Percentiles rank a stretch among this genome's conserved stretches.
Evolutionary conservation across 768 basidiomycete genomes (phyloP).

Genomic region (Kwoniella pini): DNA sequence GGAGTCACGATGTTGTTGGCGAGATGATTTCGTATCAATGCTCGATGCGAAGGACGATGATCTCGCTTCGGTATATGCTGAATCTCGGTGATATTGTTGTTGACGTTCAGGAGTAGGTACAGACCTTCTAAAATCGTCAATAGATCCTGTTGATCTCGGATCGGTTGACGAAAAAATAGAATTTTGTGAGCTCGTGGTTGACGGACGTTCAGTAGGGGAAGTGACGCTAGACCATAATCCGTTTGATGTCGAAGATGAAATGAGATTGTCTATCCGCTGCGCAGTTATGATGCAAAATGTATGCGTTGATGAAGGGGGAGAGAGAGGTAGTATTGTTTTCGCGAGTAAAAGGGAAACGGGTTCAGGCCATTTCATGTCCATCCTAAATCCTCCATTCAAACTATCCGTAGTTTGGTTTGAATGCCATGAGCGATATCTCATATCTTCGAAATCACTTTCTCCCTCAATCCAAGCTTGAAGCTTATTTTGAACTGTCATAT

Average conservation of each 20-base stretch:
- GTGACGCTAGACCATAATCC: neutral
- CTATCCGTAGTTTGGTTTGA: neutral
- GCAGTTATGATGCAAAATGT: constrained; percentile 44
- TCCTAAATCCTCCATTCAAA: constrained; percentile 15
- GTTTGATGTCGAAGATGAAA: neutral
- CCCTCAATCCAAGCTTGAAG: constrained; percentile 40
- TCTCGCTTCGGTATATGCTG: neutral
- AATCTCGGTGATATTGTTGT: neutral
- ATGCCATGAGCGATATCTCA: too few relatives aligned
- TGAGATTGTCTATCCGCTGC: constrained; percentile 8
- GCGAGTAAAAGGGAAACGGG: constrained; percentile 21
- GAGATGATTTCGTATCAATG: neutral
- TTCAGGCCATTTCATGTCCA: constrained; percentile 20
- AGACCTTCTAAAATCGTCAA: neutral
- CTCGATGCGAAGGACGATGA: constrained; percentile 1
- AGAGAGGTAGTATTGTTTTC: constrained; percentile 32
- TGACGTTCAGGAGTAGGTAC: neutral
- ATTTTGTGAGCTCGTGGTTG: neutral
- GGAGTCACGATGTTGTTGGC: neutral
- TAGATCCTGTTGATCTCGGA: neutral
- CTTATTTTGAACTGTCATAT: constrained; percentile 14
- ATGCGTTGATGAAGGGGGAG: constrained; percentile 34
- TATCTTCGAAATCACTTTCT: constrained; percentile 9
- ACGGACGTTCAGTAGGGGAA: constrained; percentile 13
- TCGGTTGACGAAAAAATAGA: neutral